A percentile compares a stretch with the other conserved stretches of the same genome.
Conservation (phyloP, 2,329 filamentous ascomycete genomes). For the Aspergillus fumigatus region DNA sequence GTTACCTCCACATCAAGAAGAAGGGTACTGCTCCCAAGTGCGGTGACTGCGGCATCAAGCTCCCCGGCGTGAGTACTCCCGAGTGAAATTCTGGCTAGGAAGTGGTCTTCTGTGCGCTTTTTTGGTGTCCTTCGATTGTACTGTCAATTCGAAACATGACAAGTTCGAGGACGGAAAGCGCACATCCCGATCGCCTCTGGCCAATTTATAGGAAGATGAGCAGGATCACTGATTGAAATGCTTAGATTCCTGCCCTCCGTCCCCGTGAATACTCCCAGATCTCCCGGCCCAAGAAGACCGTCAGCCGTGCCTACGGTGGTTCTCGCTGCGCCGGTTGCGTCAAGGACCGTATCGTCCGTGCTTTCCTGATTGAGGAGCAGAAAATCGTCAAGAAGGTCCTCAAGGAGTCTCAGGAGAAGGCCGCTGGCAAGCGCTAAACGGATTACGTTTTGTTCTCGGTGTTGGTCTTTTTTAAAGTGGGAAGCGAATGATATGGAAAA, state of each 20-base stretch:
- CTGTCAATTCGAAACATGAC: background rate
- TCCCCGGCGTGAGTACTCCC: slow-evolving; percentile 81
- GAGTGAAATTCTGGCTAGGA: slow-evolving; percentile 13
- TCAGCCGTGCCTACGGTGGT: slow-evolving; percentile 96
- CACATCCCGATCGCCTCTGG: slow-evolving; percentile 3
- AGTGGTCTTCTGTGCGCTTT: slow-evolving; percentile 3
- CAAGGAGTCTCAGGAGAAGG: slow-evolving; percentile 86
- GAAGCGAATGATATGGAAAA: slow-evolving; percentile 35
- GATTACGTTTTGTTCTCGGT: slow-evolving; percentile 31
- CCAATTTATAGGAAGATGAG: background rate
- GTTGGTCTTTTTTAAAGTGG: slow-evolving; percentile 29
- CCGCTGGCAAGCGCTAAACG: slow-evolving; percentile 42
- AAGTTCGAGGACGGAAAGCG: slow-evolving; percentile 3
- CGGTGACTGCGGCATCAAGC: slow-evolving; percentile 97
- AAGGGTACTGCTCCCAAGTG: slow-evolving; percentile 97
- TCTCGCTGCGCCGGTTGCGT: slow-evolving; percentile 99
- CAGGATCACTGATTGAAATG: slow-evolving; percentile 7
- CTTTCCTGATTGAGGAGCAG: slow-evolving; percentile 99
- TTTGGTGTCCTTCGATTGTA: background rate
- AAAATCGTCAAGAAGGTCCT: slow-evolving; percentile 99
- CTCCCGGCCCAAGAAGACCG: slow-evolving; percentile 98
- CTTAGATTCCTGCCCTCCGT: slow-evolving; percentile 86
- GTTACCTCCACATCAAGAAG: slow-evolving; percentile 99
- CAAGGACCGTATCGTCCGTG: slow-evolving; percentile 93
- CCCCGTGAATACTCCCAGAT: slow-evolving; percentile 96